Evolutionary conservation across 176 grass and related monocot species (phyloP).

Genomic region (Pontederia paniculata): DNA sequence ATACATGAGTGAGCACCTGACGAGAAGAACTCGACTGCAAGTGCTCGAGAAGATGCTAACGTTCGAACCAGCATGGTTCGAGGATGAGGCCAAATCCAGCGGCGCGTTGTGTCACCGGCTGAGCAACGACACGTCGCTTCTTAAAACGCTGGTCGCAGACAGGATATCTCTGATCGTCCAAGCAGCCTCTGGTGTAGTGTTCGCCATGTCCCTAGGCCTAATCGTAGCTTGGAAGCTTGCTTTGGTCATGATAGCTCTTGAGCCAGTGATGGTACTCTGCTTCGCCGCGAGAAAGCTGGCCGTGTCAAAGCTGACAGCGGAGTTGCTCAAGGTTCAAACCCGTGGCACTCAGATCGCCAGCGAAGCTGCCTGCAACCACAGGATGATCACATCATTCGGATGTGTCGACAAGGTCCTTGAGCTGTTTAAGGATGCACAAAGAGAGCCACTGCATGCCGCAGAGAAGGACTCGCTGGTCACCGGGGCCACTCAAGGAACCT

Average conservation of each 20-base stretch:
- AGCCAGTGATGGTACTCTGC: neutral
- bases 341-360: neutral
- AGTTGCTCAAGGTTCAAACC: neutral
- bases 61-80: conserved; percentile 92
- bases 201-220: neutral
- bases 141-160: conserved; percentile 14
- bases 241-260: neutral
- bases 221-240: conserved; percentile 3
- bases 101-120: conserved; percentile 68
- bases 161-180: conserved; percentile 1
- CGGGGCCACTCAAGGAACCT: neutral
- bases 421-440: neutral
- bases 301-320: neutral
- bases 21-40: conserved; percentile 63
- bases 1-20: conserved; percentile 82
- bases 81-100: conserved; percentile 86
- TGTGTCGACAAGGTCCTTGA: neutral
- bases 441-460: neutral
- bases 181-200: neutral
- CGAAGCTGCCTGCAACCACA: neutral
- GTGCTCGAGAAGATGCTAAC: conserved; percentile 88
- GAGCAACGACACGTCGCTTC: conserved; percentile 74
- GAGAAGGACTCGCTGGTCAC: neutral
- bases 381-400: neutral
- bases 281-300: neutral